Base-by-base conservation (phyloP, 805 yeast species). In the Zygosaccharomyces gambellarensis region DNA sequence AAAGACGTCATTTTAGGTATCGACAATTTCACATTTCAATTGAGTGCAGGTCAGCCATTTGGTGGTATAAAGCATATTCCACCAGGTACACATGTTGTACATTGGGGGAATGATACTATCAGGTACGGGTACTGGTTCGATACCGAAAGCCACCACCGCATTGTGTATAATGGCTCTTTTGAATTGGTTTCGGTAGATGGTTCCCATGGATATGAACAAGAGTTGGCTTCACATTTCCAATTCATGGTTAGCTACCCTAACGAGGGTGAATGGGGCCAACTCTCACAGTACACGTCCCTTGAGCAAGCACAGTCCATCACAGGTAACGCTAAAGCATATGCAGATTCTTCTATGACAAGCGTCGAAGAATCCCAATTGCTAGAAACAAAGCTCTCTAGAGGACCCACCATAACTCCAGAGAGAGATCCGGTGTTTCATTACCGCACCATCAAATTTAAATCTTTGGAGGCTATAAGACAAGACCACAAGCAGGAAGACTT, bases 401-500 rank as follows among this genome's bases (percentile, higher is more conserved):
- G 45, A 7, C 6, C 22, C 43, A 47, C 14, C 29, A 14, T 17
- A 17, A 12, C 4, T 12, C 19, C 36, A 9, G 5, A 11, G 14
- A 31, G 27, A n/a, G 54, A 52, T 23, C 51, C 50, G 8, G 28
- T 43, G 3, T 49, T 63, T 19, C 34, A 55, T 5, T 66, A 63
- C 43, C 61, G 64, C 0, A 28, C 45, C 1, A 58, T 65, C 3
- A 52, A 58, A 6, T 64, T 67, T 52, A 67, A 67, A 51, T 59
- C 66, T 2, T 50, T 36, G 5, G 61, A 59, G 23, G 68, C 70
- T 1, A 58, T 68, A 19, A 49, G 70, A 39, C 17, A 45, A 0
- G 66, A 68, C 3, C 73, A 75, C 43, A 63, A 73, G 22, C 83
- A 87, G 27, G 59, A 65, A 5, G 80, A 79, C 50, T 77, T 75